A percentile compares a stretch with the other conserved stretches of the same genome.
Conservation (phyloP, 345 rosid genomes). For the Arabidopsis suecica region DNA sequence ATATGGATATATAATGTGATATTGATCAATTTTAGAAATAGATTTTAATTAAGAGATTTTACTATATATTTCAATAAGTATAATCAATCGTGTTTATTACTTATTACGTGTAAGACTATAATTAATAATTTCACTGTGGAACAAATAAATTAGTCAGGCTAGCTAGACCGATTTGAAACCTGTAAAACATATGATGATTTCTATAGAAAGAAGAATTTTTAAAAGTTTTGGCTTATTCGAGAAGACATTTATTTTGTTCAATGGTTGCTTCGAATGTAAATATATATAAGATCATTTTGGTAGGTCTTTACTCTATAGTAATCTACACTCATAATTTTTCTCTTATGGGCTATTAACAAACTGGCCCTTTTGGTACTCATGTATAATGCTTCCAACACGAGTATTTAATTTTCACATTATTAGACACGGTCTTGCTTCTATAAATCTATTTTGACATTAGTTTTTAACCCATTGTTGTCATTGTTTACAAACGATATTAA, state of each 20-base stretch:
- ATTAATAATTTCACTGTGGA: no score
- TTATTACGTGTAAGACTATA: no score
- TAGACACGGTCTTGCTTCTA: neutral
- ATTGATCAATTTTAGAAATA: no score
- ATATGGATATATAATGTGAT: neutral
- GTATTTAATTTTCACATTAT: neutral
- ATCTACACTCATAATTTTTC: neutral
- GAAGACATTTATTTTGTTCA: conserved; percentile 1
- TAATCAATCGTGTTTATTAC: no score
- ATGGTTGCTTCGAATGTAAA: conserved; percentile 25
- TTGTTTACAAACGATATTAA: neutral
- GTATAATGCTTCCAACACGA: neutral
- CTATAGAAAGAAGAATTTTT: no score
- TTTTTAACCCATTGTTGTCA: neutral
- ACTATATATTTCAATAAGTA: no score
- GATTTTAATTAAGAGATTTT: no score
- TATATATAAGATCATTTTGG: conserved; percentile 11
- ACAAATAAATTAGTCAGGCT: no score
- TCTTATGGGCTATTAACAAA: neutral
- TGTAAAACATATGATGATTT: no score
- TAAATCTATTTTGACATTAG: neutral
- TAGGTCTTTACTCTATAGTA: conserved; percentile 16
- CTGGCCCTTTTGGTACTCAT: conserved; percentile 1
- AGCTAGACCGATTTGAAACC: no score
- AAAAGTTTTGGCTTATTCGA: neutral